Percentiles rank a stretch among this genome's conserved stretches.
Evolutionary conservation across 345 rosid species (phyloP).

Genomic region (Anacardium occidentale): DNA sequence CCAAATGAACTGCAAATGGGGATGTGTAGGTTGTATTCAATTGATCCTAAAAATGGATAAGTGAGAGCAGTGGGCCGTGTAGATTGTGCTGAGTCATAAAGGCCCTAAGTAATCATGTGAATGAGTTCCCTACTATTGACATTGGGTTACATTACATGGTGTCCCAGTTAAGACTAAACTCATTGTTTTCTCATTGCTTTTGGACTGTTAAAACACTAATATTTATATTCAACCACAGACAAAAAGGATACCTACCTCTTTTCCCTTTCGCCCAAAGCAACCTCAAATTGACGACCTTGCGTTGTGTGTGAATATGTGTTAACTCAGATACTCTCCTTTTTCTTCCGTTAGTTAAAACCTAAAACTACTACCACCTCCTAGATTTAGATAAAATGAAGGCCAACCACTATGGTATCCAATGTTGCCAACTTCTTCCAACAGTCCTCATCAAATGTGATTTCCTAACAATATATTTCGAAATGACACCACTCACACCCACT

Average conservation of each 20-base stretch:
- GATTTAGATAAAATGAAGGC: neutral
- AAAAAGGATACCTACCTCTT: neutral
- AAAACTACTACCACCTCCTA: neutral
- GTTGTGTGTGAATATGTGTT: neutral
- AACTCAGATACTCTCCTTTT: neutral
- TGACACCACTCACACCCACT: too few species aligned
- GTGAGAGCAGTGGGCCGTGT: neutral
- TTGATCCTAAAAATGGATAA: neutral
- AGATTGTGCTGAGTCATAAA: neutral
- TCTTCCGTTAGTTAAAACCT: slow-evolving; percentile 1
- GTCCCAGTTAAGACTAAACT: slow-evolving; percentile 8
- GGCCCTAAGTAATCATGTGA: neutral
- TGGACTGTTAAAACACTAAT: neutral
- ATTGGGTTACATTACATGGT: neutral
- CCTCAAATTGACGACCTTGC: neutral
- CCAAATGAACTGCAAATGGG: neutral
- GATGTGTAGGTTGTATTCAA: neutral
- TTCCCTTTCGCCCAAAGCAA: slow-evolving; percentile 15
- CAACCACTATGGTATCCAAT: neutral
- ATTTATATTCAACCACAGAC: neutral
- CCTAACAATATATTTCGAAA: too few species aligned
- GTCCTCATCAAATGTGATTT: too few species aligned
- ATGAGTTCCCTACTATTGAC: slow-evolving; percentile 22
- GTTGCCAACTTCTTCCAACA: neutral
- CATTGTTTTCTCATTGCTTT: neutral